Percentiles rank a stretch among this genome's conserved stretches.
These are phyloP conservation scores for Crassisporium funariophilum DNA, from an alignment of 768 basidiomycete genomes.

Conservation along the genomic window DNA sequence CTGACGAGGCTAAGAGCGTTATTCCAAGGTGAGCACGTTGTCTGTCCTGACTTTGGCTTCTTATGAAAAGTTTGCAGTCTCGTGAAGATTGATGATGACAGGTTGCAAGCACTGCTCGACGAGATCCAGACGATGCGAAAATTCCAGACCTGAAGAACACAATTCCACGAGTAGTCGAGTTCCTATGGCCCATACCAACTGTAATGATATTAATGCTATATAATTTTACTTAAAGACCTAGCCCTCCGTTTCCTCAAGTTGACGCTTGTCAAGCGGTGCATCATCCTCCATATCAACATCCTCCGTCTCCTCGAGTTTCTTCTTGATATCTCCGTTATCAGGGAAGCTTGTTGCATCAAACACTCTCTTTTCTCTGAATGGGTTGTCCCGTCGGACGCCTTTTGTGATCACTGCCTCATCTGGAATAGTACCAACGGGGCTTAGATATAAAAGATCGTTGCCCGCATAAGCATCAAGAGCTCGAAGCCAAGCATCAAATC, in stretches of 20 bases:
- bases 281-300: slow-evolving; percentile 47
- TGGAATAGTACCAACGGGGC: slow-evolving; percentile 77
- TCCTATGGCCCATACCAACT: slow-evolving; percentile 13
- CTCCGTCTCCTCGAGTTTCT: slow-evolving; percentile 34
- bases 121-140: slow-evolving; percentile 91
- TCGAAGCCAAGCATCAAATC: slow-evolving; percentile 86
- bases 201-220: background rate
- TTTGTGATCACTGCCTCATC: slow-evolving; percentile 64
- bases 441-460: slow-evolving; percentile 77
- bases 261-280: slow-evolving; percentile 37
- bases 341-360: slow-evolving; percentile 68
- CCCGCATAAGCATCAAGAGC: slow-evolving; percentile 76
- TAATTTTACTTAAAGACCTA: slow-evolving; percentile 29
- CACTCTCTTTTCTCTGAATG: slow-evolving; percentile 68
- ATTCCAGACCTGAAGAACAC: slow-evolving; percentile 66
- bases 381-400: slow-evolving; percentile 54
- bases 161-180: background rate
- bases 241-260: slow-evolving; percentile 57
- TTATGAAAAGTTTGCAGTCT: slow-evolving; percentile 47
- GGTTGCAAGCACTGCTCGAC: slow-evolving; percentile 77
- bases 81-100: slow-evolving; percentile 86
- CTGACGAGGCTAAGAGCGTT: slow-evolving; percentile 91
- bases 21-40: slow-evolving; percentile 68
- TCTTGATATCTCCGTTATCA: slow-evolving; percentile 30
- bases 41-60: background rate